Conservation (phyloP, 345 rosid genomes). For the Zanthoxylum bungeanum region DNA sequence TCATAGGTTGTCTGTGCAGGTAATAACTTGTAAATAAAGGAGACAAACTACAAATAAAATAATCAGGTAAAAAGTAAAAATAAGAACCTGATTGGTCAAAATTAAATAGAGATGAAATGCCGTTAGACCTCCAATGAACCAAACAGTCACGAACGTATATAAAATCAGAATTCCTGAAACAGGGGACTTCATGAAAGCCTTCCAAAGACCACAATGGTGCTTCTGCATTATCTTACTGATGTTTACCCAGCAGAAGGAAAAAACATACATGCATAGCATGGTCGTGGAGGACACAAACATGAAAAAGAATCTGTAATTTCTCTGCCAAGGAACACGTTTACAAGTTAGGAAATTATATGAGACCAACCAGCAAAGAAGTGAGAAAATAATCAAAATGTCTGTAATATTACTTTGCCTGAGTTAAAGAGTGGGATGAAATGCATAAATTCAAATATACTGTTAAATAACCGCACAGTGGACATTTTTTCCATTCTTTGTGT, state of each 20-base stretch:
- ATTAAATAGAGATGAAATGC: conserved; percentile 82
- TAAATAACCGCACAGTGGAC: not conserved
- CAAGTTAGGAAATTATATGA: conserved; percentile 21
- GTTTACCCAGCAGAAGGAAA: conserved; percentile 74
- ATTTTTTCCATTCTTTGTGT: not conserved
- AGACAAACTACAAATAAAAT: not conserved
- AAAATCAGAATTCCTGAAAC: conserved; percentile 71
- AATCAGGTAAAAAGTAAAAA: conserved; percentile 2
- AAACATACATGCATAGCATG: conserved; percentile 73
- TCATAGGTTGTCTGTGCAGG: conserved; percentile 83
- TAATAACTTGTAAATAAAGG: not conserved
- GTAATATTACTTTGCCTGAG: not conserved
- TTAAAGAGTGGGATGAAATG: not conserved
- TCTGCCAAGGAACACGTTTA: conserved; percentile 42
- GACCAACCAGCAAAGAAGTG: not conserved
- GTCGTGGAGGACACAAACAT: conserved; percentile 92
- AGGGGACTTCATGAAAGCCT: conserved; percentile 63
- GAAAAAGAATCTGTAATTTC: conserved; percentile 94
- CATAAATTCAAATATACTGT: not conserved
- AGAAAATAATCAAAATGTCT: conserved; percentile 1
- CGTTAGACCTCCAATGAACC: conserved; percentile 96
- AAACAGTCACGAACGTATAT: conserved; percentile 63
- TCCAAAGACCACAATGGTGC: conserved; percentile 51
- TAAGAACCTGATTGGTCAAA: conserved; percentile 68
- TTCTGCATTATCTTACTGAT: conserved; percentile 54